Percentiles rank a stretch among this genome's conserved stretches.
Conservation (phyloP, 306 rosid genomes). For the Medicago arabica region DNA sequence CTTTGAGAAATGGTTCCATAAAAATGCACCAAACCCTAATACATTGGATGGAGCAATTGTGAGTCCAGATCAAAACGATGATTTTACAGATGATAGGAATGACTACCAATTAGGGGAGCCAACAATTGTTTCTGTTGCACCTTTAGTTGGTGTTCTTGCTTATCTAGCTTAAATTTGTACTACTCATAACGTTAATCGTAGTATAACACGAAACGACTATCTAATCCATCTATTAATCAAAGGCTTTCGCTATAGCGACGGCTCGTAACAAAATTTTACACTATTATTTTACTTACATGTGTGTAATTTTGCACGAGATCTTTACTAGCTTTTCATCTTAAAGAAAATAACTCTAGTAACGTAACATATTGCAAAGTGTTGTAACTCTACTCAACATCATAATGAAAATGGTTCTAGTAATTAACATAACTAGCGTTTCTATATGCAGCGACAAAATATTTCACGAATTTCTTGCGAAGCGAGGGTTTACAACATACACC, state of each 20-base stretch:
- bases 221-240: not conserved
- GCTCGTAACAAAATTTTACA: too few species aligned
- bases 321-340: too few species aligned
- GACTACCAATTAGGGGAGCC: slow-evolving; percentile 58
- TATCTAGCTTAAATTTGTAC: slow-evolving; percentile 41
- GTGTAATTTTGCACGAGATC: not conserved
- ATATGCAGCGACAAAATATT: too few species aligned
- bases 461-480: too few species aligned
- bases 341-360: too few species aligned
- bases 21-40: slow-evolving; percentile 58
- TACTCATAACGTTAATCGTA: not conserved
- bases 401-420: too few species aligned
- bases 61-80: slow-evolving; percentile 51
- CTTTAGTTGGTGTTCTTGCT: slow-evolving; percentile 69
- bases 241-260: too few species aligned
- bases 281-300: too few species aligned
- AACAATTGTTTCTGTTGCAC: slow-evolving; percentile 50
- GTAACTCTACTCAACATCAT: too few species aligned
- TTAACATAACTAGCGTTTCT: too few species aligned
- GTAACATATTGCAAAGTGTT: too few species aligned
- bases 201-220: not conserved
- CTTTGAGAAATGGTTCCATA: slow-evolving; percentile 46
- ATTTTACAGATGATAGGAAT: slow-evolving; percentile 45
- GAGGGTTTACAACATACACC: too few species aligned
- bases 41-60: slow-evolving; percentile 63